These are phyloP conservation scores for Adansonia madagascariensis DNA, from an alignment of 441 rosid species.

Conservation along the genomic window DNA sequence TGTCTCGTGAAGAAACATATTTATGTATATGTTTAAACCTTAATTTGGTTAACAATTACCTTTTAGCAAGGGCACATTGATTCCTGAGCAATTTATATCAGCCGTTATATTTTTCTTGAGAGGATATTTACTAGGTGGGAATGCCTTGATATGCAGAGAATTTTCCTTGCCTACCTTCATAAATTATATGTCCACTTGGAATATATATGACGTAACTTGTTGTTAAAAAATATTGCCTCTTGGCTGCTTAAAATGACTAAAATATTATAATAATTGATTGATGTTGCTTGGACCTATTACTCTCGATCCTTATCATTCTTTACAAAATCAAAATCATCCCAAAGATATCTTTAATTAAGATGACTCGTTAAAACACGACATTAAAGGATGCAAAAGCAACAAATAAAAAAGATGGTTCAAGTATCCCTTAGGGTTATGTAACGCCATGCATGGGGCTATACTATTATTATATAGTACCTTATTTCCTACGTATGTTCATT, in stretches of 20 bases:
- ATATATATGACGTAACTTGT: not conserved
- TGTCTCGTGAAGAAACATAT: not conserved
- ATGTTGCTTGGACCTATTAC: not conserved
- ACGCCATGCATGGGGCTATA: not conserved
- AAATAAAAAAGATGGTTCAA: not conserved
- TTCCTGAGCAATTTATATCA: not conserved
- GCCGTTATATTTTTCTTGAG: no score
- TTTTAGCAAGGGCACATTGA: not conserved
- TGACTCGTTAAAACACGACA: not conserved
- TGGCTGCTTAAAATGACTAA: not conserved
- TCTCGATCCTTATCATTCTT: not conserved
- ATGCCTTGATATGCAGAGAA: not conserved
- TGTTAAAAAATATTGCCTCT: not conserved
- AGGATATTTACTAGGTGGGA: not conserved
- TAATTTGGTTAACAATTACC: not conserved
- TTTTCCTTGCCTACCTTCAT: not conserved
- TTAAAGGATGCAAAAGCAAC: not conserved
- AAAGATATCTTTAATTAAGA: not conserved
- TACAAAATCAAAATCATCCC: not conserved
- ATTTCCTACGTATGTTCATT: not conserved
- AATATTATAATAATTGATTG: not conserved
- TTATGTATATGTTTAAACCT: not conserved
- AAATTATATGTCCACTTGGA: conserved; percentile 1
- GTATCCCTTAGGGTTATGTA: not conserved
- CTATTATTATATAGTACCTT: not conserved